phyloP scores from a whole-genome alignment of 495 filamentous ascomycete genomes.

The Penicillium paradoxum region DNA sequence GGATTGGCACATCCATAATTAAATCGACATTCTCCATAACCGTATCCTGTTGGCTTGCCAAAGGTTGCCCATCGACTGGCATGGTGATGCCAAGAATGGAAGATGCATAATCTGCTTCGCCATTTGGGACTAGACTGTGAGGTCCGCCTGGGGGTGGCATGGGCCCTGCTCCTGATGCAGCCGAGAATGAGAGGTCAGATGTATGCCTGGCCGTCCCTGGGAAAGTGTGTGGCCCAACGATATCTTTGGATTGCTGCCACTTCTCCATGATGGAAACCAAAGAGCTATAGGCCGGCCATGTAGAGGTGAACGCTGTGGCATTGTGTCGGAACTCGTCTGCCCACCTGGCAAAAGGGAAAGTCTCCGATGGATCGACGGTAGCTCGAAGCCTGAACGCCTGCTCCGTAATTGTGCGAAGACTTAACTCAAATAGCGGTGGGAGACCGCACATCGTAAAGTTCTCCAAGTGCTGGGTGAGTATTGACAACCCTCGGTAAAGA shows the following conservation, averaged over 20 bases:
- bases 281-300: constrained; percentile 39
- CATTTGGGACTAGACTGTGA: background rate
- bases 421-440: constrained; percentile 44
- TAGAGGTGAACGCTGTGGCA: constrained; percentile 20
- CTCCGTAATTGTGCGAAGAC: constrained; percentile 37
- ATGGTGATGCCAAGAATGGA: constrained; percentile 39
- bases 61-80: constrained; percentile 32
- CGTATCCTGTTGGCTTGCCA: constrained; percentile 37
- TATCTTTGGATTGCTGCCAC: constrained; percentile 26
- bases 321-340: constrained; percentile 36
- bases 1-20: constrained; percentile 20
- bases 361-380: constrained; percentile 27
- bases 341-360: constrained; percentile 39
- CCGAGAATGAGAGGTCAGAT: constrained; percentile 2
- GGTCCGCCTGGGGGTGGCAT: constrained; percentile 3
- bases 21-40: constrained; percentile 31
- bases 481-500: constrained; percentile 37
- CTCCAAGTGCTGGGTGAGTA: constrained; percentile 44
- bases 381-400: constrained; percentile 33
- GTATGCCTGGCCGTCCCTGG: constrained; percentile 1
- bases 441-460: constrained; percentile 45
- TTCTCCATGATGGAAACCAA: constrained; percentile 31
- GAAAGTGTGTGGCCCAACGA: constrained; percentile 8
- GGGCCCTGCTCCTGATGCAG: background rate
- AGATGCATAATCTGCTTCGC: constrained; percentile 22